These are phyloP conservation scores for Didymosphaeria variabile DNA, from an alignment of 2,329 filamentous ascomycete species.

Conservation along the genomic window DNA sequence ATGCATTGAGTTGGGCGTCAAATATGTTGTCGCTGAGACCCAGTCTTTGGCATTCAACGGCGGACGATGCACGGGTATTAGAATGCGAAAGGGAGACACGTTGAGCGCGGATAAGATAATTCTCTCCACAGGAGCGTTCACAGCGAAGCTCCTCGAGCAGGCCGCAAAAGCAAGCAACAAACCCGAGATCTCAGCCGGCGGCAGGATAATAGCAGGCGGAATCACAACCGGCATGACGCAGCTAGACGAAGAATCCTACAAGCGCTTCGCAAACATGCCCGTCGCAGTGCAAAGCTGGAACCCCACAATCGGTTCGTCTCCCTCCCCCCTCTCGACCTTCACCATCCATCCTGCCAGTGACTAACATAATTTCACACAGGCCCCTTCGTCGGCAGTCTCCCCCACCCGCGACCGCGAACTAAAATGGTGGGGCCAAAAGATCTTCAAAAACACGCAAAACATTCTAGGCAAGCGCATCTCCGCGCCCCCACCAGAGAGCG, in stretches of 20 bases:
- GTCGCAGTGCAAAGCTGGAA: slow-evolving; percentile 45
- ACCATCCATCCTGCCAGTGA: neutral
- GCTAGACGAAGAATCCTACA: slow-evolving; percentile 46
- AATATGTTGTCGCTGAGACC: slow-evolving; percentile 66
- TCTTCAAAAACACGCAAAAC: slow-evolving; percentile 46
- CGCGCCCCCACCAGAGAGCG: slow-evolving; percentile 62
- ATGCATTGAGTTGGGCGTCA: slow-evolving; percentile 64
- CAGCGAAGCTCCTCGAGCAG: slow-evolving; percentile 56
- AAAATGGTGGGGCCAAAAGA: slow-evolving; percentile 48
- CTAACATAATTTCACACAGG: slow-evolving; percentile 13
- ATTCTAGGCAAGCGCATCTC: slow-evolving; percentile 64
- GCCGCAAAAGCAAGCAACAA: slow-evolving; percentile 58
- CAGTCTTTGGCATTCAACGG: slow-evolving; percentile 59
- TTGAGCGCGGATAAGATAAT: slow-evolving; percentile 40
- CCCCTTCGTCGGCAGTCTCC: slow-evolving; percentile 44
- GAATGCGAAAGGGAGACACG: slow-evolving; percentile 45
- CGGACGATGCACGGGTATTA: slow-evolving; percentile 52
- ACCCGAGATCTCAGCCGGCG: slow-evolving; percentile 61
- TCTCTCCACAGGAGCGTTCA: slow-evolving; percentile 55
- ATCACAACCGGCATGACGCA: slow-evolving; percentile 60
- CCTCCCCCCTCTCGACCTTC: too few relatives aligned
- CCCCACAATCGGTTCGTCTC: slow-evolving; percentile 29
- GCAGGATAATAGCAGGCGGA: slow-evolving; percentile 66
- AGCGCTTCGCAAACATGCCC: slow-evolving; percentile 45
- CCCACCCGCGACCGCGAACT: slow-evolving; percentile 46